phyloP scores from a whole-genome alignment of 108 stramenopile species.

The Skeletonema potamos region DNA sequence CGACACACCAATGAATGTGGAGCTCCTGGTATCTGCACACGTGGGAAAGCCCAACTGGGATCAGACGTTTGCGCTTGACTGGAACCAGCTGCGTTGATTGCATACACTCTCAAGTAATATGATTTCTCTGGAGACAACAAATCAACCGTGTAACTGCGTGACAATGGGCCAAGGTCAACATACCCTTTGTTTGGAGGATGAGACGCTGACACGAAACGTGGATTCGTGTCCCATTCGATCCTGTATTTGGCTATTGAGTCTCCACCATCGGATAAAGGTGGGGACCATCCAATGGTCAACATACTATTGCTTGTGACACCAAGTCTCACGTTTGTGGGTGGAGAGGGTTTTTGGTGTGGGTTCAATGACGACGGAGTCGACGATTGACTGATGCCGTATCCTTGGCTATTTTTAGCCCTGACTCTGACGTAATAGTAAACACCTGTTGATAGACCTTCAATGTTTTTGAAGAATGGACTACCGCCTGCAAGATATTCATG shows the following conservation, averaged over 20 bases:
- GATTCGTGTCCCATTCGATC: constrained; percentile 83
- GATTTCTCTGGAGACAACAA: constrained; percentile 34
- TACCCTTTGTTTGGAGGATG: constrained; percentile 67
- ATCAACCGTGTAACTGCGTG: constrained; percentile 46
- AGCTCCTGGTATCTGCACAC: constrained; percentile 68
- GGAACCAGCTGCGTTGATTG: constrained; percentile 64
- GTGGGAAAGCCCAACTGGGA: constrained; percentile 41
- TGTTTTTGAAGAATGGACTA: constrained; percentile 73
- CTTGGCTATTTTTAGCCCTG: constrained; percentile 71
- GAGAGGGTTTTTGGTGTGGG: constrained; percentile 69
- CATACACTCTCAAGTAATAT: constrained; percentile 66
- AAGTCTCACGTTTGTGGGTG: constrained; percentile 67
- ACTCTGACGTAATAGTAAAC: constrained; percentile 76
- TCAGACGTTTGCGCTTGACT: constrained; percentile 46
- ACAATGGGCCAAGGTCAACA: constrained; percentile 50
- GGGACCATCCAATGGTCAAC: constrained; percentile 70
- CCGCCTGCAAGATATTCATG: constrained; percentile 68
- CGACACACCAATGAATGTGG: constrained; percentile 41
- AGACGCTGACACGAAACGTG: constrained; percentile 53
- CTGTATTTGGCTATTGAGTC: constrained; percentile 66
- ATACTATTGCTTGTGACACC: constrained; percentile 75
- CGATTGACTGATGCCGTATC: constrained; percentile 63
- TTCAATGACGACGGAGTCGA: constrained; percentile 67
- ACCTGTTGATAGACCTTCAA: constrained; percentile 65
- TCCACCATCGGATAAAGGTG: constrained; percentile 69